Conservation (phyloP, 78 protist species). For the Anaeramoeba flamelloides region DNA sequence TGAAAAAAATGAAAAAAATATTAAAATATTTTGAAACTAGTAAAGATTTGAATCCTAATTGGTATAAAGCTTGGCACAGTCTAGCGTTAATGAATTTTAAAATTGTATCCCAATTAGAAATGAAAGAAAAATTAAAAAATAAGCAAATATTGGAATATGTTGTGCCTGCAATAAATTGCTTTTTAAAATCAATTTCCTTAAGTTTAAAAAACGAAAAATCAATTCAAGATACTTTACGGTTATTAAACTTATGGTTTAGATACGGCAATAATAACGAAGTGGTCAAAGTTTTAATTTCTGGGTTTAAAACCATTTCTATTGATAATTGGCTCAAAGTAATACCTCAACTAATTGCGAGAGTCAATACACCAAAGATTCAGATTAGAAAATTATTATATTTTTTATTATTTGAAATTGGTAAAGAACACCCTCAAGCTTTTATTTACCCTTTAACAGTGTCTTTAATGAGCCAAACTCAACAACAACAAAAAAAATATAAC, state of each 20-base stretch:
- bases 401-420: conserved; percentile 33
- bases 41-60: no score
- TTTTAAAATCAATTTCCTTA: background rate
- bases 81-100: conserved; percentile 71
- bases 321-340: conserved; percentile 87
- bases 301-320: conserved; percentile 9
- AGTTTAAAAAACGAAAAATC: background rate
- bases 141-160: background rate
- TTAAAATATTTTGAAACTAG: no score
- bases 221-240: conserved; percentile 32
- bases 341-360: conserved; percentile 73
- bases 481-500: background rate
- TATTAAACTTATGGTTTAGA: conserved; percentile 68
- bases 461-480: background rate
- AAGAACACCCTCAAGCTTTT: conserved; percentile 93
- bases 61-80: conserved; percentile 90
- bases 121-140: conserved; percentile 7
- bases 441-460: conserved; percentile 89
- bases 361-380: conserved; percentile 31
- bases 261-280: conserved; percentile 30
- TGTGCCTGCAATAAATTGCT: conserved; percentile 13
- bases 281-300: background rate
- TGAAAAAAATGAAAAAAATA: no score
- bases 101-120: conserved; percentile 36
- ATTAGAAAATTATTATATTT: background rate